A percentile compares a stretch with the other conserved stretches of the same genome.
These are phyloP conservation scores for Eucalyptus regnans DNA, from an alignment of 345 rosid species.

Conservation along the genomic window DNA sequence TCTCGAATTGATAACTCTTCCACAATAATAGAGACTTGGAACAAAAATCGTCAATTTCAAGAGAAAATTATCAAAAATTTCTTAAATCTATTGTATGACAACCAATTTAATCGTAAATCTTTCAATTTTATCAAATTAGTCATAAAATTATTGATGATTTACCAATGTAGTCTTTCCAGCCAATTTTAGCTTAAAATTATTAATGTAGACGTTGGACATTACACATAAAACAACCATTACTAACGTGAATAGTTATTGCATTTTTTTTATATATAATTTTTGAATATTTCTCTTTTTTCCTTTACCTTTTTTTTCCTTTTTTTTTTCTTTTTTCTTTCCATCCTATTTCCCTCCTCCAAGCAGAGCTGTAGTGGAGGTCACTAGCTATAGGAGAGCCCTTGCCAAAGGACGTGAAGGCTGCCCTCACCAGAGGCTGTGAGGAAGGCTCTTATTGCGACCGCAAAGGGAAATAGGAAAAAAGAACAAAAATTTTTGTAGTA, in stretches of 20 bases:
- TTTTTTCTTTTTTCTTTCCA: fast-evolving
- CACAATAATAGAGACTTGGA: neutral
- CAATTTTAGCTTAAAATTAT: too few species aligned
- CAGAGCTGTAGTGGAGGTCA: neutral
- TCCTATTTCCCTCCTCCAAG: neutral
- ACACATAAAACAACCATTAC: neutral
- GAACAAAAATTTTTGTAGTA: neutral
- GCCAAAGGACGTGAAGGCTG: neutral
- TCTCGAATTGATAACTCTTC: neutral
- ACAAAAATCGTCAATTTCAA: too few species aligned
- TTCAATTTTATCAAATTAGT: too few species aligned
- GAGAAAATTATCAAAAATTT: neutral
- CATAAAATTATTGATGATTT: too few species aligned
- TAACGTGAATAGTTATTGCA: fast-evolving
- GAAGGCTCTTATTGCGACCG: neutral
- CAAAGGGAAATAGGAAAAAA: too few species aligned
- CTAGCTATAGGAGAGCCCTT: neutral
- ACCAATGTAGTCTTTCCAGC: fast-evolving
- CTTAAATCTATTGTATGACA: fast-evolving
- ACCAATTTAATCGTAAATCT: too few species aligned
- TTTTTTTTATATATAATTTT: too few species aligned
- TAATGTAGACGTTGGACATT: neutral
- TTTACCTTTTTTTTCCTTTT: too few species aligned
- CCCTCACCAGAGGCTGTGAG: neutral
- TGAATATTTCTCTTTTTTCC: too few species aligned